These are phyloP conservation scores for Rhinocladiella mackenziei DNA, from an alignment of 2,329 filamentous ascomycete species.

Conservation along the genomic window DNA sequence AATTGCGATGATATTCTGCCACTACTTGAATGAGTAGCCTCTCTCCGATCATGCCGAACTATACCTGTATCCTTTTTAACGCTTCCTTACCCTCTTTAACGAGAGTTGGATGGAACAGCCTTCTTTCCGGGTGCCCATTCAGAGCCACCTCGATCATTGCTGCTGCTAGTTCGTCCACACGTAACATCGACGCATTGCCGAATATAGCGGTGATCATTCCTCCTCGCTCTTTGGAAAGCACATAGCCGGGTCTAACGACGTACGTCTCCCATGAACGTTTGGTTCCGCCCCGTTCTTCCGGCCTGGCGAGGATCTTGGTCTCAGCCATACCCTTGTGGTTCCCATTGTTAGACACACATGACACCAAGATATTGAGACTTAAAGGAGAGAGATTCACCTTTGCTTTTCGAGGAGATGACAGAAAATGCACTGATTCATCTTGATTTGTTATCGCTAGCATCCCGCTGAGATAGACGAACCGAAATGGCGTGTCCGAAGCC, in stretches of 20 bases:
- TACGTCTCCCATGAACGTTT: slow-evolving; percentile 5
- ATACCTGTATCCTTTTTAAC: no score
- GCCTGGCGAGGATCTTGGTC: slow-evolving; percentile 1
- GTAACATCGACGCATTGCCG: slow-evolving; percentile 5
- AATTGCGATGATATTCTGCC: no score
- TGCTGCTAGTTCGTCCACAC: slow-evolving; percentile 7
- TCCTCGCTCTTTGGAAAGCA: slow-evolving; percentile 1
- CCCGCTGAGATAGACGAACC: slow-evolving; percentile 15
- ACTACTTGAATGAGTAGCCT: no score
- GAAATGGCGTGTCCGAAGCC: slow-evolving; percentile 7
- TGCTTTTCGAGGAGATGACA: background rate
- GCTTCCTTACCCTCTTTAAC: slow-evolving; percentile 3
- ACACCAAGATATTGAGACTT: slow-evolving; percentile 3
- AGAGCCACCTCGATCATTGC: slow-evolving; percentile 12
- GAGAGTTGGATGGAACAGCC: slow-evolving; percentile 1
- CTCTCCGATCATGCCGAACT: no score
- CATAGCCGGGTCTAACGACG: slow-evolving; percentile 12
- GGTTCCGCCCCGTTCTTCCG: slow-evolving; percentile 3
- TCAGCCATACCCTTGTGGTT: slow-evolving; percentile 3
- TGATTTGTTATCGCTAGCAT: slow-evolving; percentile 13
- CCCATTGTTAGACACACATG: background rate
- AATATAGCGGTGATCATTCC: slow-evolving; percentile 1
- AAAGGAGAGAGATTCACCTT: slow-evolving; percentile 1
- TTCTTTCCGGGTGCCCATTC: slow-evolving; percentile 4
- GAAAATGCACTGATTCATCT: slow-evolving; percentile 13